Conservation (phyloP, 768 basidiomycete species). For the Hygrophorus russula region DNA sequence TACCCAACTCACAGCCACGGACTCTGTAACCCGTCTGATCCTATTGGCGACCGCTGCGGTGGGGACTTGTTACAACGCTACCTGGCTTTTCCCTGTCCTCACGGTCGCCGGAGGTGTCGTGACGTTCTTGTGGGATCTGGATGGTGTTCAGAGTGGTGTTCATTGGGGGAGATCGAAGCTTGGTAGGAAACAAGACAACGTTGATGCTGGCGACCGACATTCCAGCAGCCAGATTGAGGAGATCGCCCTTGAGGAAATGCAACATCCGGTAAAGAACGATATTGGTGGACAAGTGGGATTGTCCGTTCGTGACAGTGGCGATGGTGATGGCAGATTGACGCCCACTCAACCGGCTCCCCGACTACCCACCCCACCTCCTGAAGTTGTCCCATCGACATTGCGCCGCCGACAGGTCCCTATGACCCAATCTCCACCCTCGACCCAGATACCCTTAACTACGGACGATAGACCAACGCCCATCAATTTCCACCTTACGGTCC, state of each 20-base stretch:
- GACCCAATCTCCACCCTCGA: not conserved
- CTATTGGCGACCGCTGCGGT: conserved; percentile 31
- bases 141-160: conserved; percentile 10
- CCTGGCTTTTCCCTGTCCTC: conserved; percentile 41
- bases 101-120: conserved; percentile 27
- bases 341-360: not conserved
- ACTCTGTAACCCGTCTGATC: conserved; percentile 28
- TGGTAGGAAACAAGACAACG: not conserved
- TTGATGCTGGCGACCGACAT: too few relatives aligned
- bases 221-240: too few relatives aligned
- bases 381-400: not conserved
- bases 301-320: too few relatives aligned
- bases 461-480: not conserved
- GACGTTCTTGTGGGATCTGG: conserved; percentile 30
- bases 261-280: too few relatives aligned
- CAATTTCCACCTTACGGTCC: not conserved
- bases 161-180: conserved; percentile 4
- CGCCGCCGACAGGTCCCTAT: not conserved
- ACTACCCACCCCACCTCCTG: not conserved
- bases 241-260: too few relatives aligned
- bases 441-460: not conserved
- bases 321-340: too few relatives aligned
- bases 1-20: conserved; percentile 32
- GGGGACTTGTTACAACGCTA: conserved; percentile 38
- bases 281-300: too few relatives aligned